Base-by-base conservation (phyloP, 2,329 filamentous ascomycete genomes). In the Didymella pomorum region DNA sequence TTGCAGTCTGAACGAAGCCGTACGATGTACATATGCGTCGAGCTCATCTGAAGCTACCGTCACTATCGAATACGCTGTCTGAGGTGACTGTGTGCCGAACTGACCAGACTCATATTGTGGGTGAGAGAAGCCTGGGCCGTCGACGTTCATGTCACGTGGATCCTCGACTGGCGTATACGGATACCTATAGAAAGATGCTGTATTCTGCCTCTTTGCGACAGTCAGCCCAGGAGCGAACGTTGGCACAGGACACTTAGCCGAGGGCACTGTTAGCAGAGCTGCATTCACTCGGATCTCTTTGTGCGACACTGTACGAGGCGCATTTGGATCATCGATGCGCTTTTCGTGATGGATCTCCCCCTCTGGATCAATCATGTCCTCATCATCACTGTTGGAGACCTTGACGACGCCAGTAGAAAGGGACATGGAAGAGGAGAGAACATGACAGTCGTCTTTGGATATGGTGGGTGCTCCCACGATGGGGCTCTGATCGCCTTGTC, bases 331-430 rank as follows among this genome's bases (percentile, higher is more conserved):
- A 4, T 9, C 47, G 25, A 20, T 51, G 16, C 16, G 3, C 1
- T 39, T 5, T 18, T 12, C 6, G 12, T 9, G 11, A 25, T 25
- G 1, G 4, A n/a, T 8, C 1, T 31, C 4, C 4, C 23, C 23
- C 6, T 16, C 35, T 28, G 29, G 26, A 2, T 8, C 43, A 9
- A 12, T 20, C n/a, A 14, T 20, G 6, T 45, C 49, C 14, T 53
- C 55, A 9, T 58, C 49, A 16, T 49, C 55, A n/a, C 55, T 52
- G 35, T 52, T 49, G 16, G 55, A 58, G 14, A 41, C 29, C 8
- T 52, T 45, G 29, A n/a, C 1, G 9, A 29, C 29, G 12, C 9
- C 8, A 12, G n/a, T 16, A 4, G 31, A 49, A 7, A 10, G 2
- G 52, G 14, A 6, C 18, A 14, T n/a, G 28, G 29, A 23, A 37